Base-by-base conservation (phyloP, 2,329 filamentous ascomycete genomes). In the Piedraia hortae region DNA sequence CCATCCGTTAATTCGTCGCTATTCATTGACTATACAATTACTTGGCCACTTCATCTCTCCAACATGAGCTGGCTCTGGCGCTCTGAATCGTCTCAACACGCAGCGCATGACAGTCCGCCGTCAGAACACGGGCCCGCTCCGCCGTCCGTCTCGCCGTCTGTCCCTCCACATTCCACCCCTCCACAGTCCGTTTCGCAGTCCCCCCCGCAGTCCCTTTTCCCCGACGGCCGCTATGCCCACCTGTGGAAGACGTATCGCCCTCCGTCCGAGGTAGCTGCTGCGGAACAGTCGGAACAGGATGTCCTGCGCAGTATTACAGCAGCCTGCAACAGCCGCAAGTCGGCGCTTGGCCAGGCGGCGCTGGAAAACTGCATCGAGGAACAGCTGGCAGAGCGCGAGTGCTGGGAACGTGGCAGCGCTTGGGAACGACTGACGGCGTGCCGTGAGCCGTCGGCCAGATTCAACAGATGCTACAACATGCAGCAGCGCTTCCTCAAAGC, bases 301-400 rank as follows among this genome's bases (percentile, higher is more conserved):
- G 71, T 72, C 43, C 57, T 88, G 32, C 57, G 61, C 42, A 65
- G 75, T 41, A 66, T 93, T 25, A 53, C 91, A 22, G 70, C 82
- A 23, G 67, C 64, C 4, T 88, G 69, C 56, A 88, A 90, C 44
- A 64, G 74, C 39, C 66, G 78, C 29, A 75, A 72, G 41, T 59
- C 62, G 15, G 59, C 64, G 24, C 73, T 93, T 29, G 74, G 73
- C 14, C 56, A 60, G 18, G 73, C 77, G 1, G 80, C 82, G 6
- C 54, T 90, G 38, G 85, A 97, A 50, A 97, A 93, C 44, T 97
- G 85, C 46, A 70, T 77, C 1, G 45, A 80, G 28, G 75, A 89
- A 42, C 77, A 91, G 49, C 56, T 75, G 40, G 68, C 69, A 26
- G 69, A 88, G 53, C 65, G 68, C 28, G 57, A 70, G 21, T 97